Evolutionary conservation across 2,329 filamentous ascomycete genomes (phyloP).

Genomic region (Calonectria pseudoturangicola): DNA sequence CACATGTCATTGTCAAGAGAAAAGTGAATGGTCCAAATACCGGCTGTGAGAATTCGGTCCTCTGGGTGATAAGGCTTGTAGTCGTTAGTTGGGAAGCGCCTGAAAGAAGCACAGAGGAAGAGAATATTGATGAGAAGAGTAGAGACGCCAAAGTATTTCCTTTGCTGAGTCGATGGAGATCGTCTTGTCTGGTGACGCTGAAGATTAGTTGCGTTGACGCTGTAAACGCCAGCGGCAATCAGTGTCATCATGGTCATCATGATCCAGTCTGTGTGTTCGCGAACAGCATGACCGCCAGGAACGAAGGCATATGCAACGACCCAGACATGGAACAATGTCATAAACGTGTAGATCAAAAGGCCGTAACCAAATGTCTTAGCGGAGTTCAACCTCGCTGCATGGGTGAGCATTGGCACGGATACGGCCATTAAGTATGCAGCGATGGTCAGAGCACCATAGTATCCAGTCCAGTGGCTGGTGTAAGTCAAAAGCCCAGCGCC

Average conservation of each 20-base stretch:
- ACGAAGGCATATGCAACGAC: conserved; percentile 99
- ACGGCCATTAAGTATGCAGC: conserved; percentile 89
- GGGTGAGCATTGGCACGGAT: conserved; percentile 83
- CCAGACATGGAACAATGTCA: conserved; percentile 99
- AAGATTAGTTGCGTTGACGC: conserved; percentile 73
- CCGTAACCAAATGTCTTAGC: conserved; percentile 89
- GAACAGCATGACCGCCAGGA: conserved; percentile 91
- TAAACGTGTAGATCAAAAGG: conserved; percentile 93
- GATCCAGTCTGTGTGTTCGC: conserved; percentile 96
- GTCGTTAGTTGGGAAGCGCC: conserved; percentile 94
- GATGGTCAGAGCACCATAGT: conserved; percentile 85
- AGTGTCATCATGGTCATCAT: conserved; percentile 90
- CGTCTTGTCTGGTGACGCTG: conserved; percentile 59
- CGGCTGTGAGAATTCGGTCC: conserved; percentile 91
- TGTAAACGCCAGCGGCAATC: conserved; percentile 90
- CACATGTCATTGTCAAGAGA: conserved; percentile 99
- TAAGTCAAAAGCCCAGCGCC: conserved; percentile 87
- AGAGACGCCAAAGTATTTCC: conserved; percentile 73
- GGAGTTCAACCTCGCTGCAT: conserved; percentile 85
- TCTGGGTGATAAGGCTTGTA: conserved; percentile 93
- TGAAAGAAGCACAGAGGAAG: conserved; percentile 86
- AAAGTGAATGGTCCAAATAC: conserved; percentile 99
- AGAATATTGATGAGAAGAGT: conserved; percentile 86
- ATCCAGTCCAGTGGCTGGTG: conserved; percentile 90
- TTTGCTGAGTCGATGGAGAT: conserved; percentile 63